Base-by-base conservation (phyloP, 2,329 filamentous ascomycete genomes). In the Helotiales sp. region DNA sequence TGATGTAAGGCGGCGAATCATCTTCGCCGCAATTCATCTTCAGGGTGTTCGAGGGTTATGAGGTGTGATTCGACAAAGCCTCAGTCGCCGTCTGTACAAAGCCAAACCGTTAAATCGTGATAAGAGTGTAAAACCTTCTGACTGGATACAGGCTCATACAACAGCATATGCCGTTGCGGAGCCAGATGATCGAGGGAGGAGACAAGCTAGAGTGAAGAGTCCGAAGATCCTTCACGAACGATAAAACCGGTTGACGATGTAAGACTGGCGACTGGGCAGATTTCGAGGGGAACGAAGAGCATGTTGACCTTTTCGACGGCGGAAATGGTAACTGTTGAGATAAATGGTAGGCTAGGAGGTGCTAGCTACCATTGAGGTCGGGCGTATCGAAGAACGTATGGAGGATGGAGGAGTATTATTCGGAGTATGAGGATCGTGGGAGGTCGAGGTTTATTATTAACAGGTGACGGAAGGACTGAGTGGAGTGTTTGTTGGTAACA, bases 191-290 rank as follows among this genome's bases (percentile, higher is more conserved):
- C 75, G 74, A 81, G 74, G 70, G 69, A 68, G 70, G 71, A 70
- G 63, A 59, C 52, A 66, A 65, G 70, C 67, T 77, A 75, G 72
- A 79, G 74, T 68, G 72, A 67, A 71, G 73, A 62, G 62, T 62
- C 61, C 65, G 54, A 42, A 66, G 70, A 75, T 71, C 77, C 78
- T 79, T 78, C 78, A 81, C 78, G 72, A 76, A 77, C 72, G 77
- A 82, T 78, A 72, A 77, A 73, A 82, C 81, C 81, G 81, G 81
- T 78, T 71, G 80, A 83, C 82, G 75, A 78, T 76, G 78, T 80
- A 74, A 77, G 80, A 81, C 82, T 76, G 81, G 79, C 83, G 82
- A 86, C 84, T 86, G 83, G 80, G 77, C 72, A 73, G 71, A 71
- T 66, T 68, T 68, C 68, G 68, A 72, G 72, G 74, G 73, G 76